Evolutionary conservation across 1,284 basidiomycete species (phyloP), one percentile per base, ranked within the genome.

Genomic region (Ustilago tritici): DNA sequence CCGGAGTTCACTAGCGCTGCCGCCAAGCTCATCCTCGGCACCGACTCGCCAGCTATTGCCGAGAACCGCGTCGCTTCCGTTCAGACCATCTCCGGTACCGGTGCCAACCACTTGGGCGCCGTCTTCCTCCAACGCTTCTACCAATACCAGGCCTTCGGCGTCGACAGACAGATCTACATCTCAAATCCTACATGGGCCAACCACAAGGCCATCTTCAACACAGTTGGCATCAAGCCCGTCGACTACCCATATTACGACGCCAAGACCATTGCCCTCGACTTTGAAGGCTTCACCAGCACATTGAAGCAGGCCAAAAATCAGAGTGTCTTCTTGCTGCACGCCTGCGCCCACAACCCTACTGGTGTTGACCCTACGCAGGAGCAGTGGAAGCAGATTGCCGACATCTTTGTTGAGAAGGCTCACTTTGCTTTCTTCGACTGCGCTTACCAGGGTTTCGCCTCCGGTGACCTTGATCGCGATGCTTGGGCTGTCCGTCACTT

Each of bases 151-250:
- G 87, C 89, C 58, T 70, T 68, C n/a, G 80, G 76, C 47, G 75
- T 68, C 53, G 70, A 79, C 32, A 77, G 78, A 57, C 89, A 90
- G 79, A 88, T 96, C 72, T 94, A 92, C 87, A 85, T 98, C 81
- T 94, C 93, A 84, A 91, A 95, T 86, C 95, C 95, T 40, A 97
- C 95, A 35, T 98, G 95, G 95, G 95, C 92, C 67, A 98, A 95
- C 88, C 95, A 98, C 88, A 91, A 92, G 82, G 91, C 93, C 41
- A 94, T 98, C 86, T 92, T 97, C 88, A 90, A 89, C 82, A 93
- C 93, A 79, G 92, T 93, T 52, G 93, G 92, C 46, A 91, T 96
- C 81, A 89, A 91, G 58, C 92, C 93, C 17, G 87, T 92, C 49
- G 90, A 92, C 61, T 97, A 97, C 87, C 90, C 93, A 11, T 98